These are phyloP conservation scores for Hymenoscyphus fraxineus DNA, from an alignment of 2,329 filamentous ascomycete species.

Conservation along the genomic window DNA sequence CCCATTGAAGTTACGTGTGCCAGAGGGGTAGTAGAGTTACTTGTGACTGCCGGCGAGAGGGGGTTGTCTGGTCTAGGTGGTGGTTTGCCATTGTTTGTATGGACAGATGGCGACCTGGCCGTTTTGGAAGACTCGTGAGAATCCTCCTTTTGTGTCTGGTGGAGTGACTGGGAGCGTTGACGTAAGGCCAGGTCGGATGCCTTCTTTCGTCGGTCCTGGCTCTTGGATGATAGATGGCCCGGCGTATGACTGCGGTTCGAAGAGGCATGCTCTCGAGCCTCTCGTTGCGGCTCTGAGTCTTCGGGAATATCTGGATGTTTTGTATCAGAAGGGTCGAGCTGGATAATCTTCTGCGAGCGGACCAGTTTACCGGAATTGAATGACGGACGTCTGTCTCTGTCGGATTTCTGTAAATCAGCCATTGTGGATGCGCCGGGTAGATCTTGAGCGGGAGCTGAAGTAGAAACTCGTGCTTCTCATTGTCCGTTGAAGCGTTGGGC, in stretches of 20 bases:
- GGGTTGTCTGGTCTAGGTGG: constrained; percentile 19
- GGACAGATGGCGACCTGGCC: constrained; percentile 21
- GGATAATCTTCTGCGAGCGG: constrained; percentile 52
- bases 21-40: constrained; percentile 18
- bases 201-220: constrained; percentile 38
- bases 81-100: constrained; percentile 17
- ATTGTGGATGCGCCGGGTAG: constrained; percentile 30
- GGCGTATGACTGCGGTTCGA: constrained; percentile 58
- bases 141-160: constrained; percentile 25
- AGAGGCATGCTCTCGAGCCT: constrained; percentile 34
- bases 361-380: constrained; percentile 43
- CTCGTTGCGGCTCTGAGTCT: constrained; percentile 34
- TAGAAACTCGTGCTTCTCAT: constrained; percentile 25
- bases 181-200: constrained; percentile 31
- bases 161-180: constrained; percentile 35
- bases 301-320: constrained; percentile 36
- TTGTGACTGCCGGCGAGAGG: constrained; percentile 21
- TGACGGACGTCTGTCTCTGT: constrained; percentile 34
- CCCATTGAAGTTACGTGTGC: constrained; percentile 6
- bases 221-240: constrained; percentile 57
- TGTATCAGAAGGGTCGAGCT: constrained; percentile 37
- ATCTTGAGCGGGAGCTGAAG: constrained; percentile 22
- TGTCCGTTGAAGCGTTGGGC: constrained; percentile 22
- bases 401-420: constrained; percentile 33
- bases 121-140: constrained; percentile 23